Base-by-base conservation (phyloP, 2,329 filamentous ascomycete genomes). In the Cryphonectria parasitica region DNA sequence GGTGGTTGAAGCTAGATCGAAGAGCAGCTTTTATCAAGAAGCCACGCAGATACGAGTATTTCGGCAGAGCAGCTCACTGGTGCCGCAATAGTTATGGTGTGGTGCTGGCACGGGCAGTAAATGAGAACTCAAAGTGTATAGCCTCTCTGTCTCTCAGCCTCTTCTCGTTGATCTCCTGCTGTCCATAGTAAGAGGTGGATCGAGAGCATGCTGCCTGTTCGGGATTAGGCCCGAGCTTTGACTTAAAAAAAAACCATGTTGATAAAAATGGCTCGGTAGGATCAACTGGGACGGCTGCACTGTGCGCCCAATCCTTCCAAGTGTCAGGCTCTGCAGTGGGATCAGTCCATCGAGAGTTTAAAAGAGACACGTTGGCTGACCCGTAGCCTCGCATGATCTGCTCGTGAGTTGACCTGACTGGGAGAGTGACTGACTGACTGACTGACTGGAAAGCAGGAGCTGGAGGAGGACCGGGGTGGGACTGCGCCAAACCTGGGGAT, bases 251-350 rank as follows among this genome's bases (percentile, higher is more conserved):
- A 64, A 52, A 6, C 15, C 43, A 2, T 3, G 43, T 8, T 15
- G 63, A 49, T 64, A 52, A 64, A 52, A 52, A 36, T 52, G 63
- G 63, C 63, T 49, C 43, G 63, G 63, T 64, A 64, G 63, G 63
- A 64, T 64, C 49, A 25, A 39, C 17, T 39, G 31, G 31, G 15
- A 22, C 17, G 34, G 19, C 58, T 61, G 58, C 54, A 58, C 54
- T 58, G 54, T 58, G 54, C 54, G 54, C 25, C 28, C 54, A 61
- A 61, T 36, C 34, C 58, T 6, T n/a, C 58, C 58, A 34, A 1
- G 63, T 28, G 43, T 49, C 63, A 64, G 43, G 15, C 31, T 7
- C 41, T 64, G 28, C 63, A 36, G 63, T 49, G 63, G 62, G 63
- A 64, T 64, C 43, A 64, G 41, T 28, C 34, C 36, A 45, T 25